Evolutionary conservation across 306 rosid species (phyloP), one percentile per base, ranked within the genome.

Genomic region (Sphenostylis stenocarpa): DNA sequence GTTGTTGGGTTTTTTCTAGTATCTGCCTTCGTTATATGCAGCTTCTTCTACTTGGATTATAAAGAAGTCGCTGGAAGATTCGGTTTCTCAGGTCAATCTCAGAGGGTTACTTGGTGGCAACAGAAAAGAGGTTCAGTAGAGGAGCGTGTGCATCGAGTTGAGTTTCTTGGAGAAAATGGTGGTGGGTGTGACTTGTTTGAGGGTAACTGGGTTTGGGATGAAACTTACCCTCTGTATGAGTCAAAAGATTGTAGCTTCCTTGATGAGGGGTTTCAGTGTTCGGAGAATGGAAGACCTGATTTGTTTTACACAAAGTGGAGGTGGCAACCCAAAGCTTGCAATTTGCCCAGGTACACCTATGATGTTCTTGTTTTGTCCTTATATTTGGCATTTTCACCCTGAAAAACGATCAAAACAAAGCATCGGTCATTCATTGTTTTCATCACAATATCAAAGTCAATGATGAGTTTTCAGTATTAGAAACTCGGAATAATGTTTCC

Each of bases 191-290:
- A 91, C 70, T n/a, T 91, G 73, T 91, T 94, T 86, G 84, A 91
- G 17, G 97, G 98, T 11, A 90, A 84, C 55, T 94, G 98, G 97
- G 90, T 87, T 67, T 94, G 97, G 98, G 97, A 94, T 74, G 91
- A 91, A 77, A 76, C 70, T 4, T 90, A 90, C 74, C 98, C 98
- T 2, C 29, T 91, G 82, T 91, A 91, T 71, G 29, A 86, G 2
- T 94, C 97, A 33, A 89, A 79, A 80, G 90, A 81, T 63, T 91
- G 98, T 55, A 86, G 72, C 13, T 90, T 87, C 57, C 29, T 91
- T 36, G 98, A 91, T 68, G 83, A 15, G 2, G 98, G 96, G 16
- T 91, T 91, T 76, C 79, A 96, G 43, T 94, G 97, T 84, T 77
- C 90, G 56, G 94, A 94, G 80, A 94, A 89, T 84, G 98, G 97